Conservation (phyloP, 352 stramenopile genomes). For the Phytophthora colocasiae region DNA sequence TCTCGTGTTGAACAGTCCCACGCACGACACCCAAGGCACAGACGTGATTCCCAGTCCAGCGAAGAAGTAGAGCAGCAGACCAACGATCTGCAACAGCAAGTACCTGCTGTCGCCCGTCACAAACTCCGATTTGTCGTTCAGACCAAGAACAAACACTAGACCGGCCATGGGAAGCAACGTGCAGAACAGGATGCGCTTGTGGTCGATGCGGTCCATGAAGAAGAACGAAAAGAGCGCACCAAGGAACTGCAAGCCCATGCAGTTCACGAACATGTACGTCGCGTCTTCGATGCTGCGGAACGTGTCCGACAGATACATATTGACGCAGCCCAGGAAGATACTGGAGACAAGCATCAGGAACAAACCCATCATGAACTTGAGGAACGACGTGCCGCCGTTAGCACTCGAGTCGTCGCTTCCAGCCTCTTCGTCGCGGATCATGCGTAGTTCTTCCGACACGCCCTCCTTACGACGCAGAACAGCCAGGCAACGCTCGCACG, state of each 20-base stretch:
- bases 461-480: conserved; percentile 81
- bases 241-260: conserved; percentile 68
- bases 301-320: conserved; percentile 77
- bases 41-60: conserved; percentile 74
- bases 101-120: conserved; percentile 63
- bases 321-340: conserved; percentile 68
- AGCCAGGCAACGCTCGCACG: conserved; percentile 72
- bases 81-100: conserved; percentile 76
- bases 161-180: conserved; percentile 66
- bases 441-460: conserved; percentile 75
- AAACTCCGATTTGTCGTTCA: conserved; percentile 60
- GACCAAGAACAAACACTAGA: conserved; percentile 57
- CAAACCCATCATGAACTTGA: conserved; percentile 77
- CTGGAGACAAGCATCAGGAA: conserved; percentile 76
- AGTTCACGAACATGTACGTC: conserved; percentile 86
- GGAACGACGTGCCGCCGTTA: conserved; percentile 40
- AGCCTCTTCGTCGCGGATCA: conserved; percentile 79
- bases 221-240: conserved; percentile 86
- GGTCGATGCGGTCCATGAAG: conserved; percentile 84
- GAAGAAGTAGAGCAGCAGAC: conserved; percentile 82
- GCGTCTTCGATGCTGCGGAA: conserved; percentile 67
- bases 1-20: conserved; percentile 76
- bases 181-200: conserved; percentile 76
- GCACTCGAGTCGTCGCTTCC: conserved; percentile 40
- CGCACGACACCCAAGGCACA: conserved; percentile 76